Conservation (phyloP, 2,329 filamentous ascomycete genomes). For the Massarina eburnea region DNA sequence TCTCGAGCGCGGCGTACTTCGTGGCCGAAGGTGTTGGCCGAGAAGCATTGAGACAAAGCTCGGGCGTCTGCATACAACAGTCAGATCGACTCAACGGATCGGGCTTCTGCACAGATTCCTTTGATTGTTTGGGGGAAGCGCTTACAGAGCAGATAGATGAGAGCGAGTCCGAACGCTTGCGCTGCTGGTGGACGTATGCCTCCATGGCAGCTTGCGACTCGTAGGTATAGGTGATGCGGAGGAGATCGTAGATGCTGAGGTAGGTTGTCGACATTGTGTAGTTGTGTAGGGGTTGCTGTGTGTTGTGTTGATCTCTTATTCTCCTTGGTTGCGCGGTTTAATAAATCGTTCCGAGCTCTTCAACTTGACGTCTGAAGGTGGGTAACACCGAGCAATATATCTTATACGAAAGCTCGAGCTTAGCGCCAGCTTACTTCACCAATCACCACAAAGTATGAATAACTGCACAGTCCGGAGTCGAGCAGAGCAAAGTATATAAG, state of each 20-base stretch:
- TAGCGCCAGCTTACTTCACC: no score
- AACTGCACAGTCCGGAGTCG: no score
- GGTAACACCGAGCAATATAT: no score
- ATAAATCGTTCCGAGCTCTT: no score
- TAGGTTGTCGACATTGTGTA: conserved; percentile 35
- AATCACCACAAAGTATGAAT: no score
- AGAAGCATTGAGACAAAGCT: conserved; percentile 23
- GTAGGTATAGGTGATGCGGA: conserved; percentile 39
- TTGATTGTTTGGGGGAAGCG: neutral
- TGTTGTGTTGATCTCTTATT: neutral
- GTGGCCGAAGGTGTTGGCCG: conserved; percentile 11
- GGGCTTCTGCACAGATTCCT: no score
- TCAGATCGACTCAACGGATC: neutral
- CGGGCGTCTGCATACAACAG: conserved; percentile 20
- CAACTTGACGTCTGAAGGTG: no score
- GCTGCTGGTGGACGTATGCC: conserved; percentile 12
- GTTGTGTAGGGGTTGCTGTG: neutral
- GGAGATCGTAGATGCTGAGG: conserved; percentile 33
- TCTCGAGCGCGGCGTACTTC: conserved; percentile 23
- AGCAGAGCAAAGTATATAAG: no score
- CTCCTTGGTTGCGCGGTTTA: no score
- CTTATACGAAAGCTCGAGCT: no score
- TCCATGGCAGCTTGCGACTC: conserved; percentile 27
- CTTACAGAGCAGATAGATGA: conserved; percentile 26
- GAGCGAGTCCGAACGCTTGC: conserved; percentile 17